phyloP scores from a whole-genome alignment of 805 yeast species.

The Diddensiella transvaalensis region DNA sequence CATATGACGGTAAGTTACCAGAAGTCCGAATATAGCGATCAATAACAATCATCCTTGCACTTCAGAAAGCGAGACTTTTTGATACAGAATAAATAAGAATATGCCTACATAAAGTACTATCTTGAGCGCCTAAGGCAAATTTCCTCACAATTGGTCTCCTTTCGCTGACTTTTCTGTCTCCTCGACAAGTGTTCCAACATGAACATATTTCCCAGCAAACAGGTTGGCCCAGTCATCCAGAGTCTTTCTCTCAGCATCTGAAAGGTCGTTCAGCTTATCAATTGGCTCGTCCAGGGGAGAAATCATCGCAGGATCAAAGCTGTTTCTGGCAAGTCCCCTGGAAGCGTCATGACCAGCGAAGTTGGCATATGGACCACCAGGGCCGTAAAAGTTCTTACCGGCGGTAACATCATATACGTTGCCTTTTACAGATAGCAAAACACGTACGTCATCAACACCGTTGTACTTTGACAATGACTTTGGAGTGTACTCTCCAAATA shows the following conservation, averaged over 20 bases:
- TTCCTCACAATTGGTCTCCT: no score
- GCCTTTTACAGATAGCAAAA: constrained; percentile 84
- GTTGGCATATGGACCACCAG: constrained; percentile 90
- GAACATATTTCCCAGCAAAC: constrained; percentile 68
- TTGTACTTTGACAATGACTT: constrained; percentile 66
- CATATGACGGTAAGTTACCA: no score
- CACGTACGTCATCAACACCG: constrained; percentile 74
- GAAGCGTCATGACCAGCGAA: constrained; percentile 97
- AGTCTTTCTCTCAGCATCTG: constrained; percentile 56
- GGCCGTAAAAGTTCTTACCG: constrained; percentile 87
- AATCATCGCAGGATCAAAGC: constrained; percentile 68
- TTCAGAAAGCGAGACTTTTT: no score
- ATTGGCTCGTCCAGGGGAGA: constrained; percentile 73
- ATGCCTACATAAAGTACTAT: no score
- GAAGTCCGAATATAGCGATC: no score
- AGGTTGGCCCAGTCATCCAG: constrained; percentile 82
- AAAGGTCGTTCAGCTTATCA: constrained; percentile 64
- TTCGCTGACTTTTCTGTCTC: neutral
- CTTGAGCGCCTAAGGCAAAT: no score
- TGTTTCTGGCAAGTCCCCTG: constrained; percentile 83
- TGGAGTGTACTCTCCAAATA: constrained; percentile 61
- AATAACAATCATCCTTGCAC: no score
- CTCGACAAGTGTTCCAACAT: neutral
- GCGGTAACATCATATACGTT: constrained; percentile 77
- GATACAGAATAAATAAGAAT: no score